These are phyloP conservation scores for Carpinus viminea DNA, from an alignment of 306 rosid species.

Conservation along the genomic window DNA sequence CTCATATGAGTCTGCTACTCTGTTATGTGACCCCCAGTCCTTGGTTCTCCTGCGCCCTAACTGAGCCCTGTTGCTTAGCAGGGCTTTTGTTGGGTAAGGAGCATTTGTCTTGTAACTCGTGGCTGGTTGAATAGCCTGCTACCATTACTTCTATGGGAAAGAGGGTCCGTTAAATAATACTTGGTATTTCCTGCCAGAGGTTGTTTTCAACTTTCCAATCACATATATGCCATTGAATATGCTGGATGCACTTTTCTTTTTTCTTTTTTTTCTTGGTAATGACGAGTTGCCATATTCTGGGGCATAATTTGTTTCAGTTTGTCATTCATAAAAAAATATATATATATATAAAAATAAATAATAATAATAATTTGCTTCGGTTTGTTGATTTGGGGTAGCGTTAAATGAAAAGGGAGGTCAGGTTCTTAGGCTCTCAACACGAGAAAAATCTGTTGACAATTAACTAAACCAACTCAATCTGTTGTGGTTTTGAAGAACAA, in stretches of 20 bases:
- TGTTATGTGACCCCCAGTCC: no score
- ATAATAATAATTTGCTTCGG: background rate
- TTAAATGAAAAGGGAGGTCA: background rate
- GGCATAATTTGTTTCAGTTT: background rate
- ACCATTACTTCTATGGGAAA: background rate
- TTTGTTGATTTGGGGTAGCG: conserved; percentile 2
- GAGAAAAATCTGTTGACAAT: background rate
- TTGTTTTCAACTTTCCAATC: background rate
- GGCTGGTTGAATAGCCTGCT: background rate
- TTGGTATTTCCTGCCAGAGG: background rate
- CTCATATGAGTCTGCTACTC: no score
- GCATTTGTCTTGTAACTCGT: background rate
- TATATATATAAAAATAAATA: no score
- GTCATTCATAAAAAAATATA: background rate
- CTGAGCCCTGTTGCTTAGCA: background rate
- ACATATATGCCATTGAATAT: background rate
- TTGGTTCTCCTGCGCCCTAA: background rate
- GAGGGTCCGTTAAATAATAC: background rate
- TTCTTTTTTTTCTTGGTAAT: background rate
- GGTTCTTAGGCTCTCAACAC: background rate
- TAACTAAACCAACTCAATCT: background rate
- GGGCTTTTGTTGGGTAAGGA: background rate
- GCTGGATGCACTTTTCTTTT: no score
- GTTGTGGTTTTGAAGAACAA: background rate
- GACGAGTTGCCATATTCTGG: background rate